These are phyloP conservation scores for Tricholoma saponaceum DNA, from an alignment of 768 basidiomycete genomes.

Conservation along the genomic window DNA sequence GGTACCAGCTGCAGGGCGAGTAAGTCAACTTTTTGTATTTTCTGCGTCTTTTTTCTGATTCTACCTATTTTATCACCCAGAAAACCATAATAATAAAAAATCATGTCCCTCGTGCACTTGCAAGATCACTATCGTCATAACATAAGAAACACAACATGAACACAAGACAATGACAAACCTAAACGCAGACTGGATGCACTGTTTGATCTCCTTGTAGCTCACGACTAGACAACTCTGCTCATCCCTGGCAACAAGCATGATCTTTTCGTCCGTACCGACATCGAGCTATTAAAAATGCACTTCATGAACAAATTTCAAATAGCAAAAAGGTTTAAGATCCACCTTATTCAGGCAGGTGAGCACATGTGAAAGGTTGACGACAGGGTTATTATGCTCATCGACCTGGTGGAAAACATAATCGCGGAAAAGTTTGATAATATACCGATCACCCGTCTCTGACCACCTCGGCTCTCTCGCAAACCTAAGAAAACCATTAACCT, in stretches of 20 bases:
- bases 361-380: constrained; percentile 89
- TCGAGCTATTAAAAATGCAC: constrained; percentile 58
- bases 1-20: no score
- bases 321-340: constrained; percentile 12
- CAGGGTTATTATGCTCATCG: constrained; percentile 84
- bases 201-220: constrained; percentile 87
- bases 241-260: constrained; percentile 93
- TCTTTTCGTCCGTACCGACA: constrained; percentile 86
- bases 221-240: constrained; percentile 96
- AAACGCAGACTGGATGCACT: constrained; percentile 81
- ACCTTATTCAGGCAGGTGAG: constrained; percentile 93
- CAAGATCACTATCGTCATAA: constrained; percentile 41
- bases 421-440: constrained; percentile 96
- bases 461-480: constrained; percentile 95
- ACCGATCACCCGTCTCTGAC: constrained; percentile 98
- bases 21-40: constrained; percentile 24
- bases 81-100: not conserved
- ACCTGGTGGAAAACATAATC: constrained; percentile 99
- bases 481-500: constrained; percentile 31
- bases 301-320: not conserved
- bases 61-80: constrained; percentile 54
- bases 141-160: not conserved
- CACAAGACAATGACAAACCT: constrained; percentile 43
- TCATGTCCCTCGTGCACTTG: constrained; percentile 10
- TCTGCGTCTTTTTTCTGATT: constrained; percentile 49